Base-by-base conservation (phyloP, 1,284 basidiomycete species). In the Cryptococcus sp. region DNA sequence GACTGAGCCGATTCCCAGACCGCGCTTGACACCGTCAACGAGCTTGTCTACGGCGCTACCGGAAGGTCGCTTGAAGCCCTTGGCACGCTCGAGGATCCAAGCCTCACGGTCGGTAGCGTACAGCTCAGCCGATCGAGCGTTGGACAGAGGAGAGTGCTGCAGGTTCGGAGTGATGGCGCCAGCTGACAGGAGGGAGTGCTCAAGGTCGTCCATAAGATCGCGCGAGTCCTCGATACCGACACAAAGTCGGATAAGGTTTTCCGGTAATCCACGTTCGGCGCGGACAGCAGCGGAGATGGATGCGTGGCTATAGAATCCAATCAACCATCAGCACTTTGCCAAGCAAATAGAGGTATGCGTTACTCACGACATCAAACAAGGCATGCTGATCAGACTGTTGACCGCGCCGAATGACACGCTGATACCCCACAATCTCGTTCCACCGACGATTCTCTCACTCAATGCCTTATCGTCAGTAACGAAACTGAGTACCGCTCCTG, bases 341-440 rank as follows among this genome's bases (percentile, higher is more conserved):
- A 8, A 31, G 22, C 25, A 20, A 27, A 40, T 16, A 27, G 40
- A 49, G 35, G 16, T 27, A 19, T 54, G 51, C 57, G 42, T 69
- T 8, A 86, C 92, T 80, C 79, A 95, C 93, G 93, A 96, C 96
- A 99, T 99, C 68, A 94, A 87, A 78, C 96, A 99, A 47, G 96
- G 96, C 96, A 99, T 99, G 69, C 91, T 94, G 80, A 99, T 99
- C 75, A 99, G 80, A 73, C 90, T 93, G 82, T 99, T 99, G 68
- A 99, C 94, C 67, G 92, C 94, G 35, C 96, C 96, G 76, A 99
- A 99, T 70, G 91, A 93, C 69, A 99, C 96, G 64, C 89, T 93
- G 73, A 99, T 97, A 38, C 95, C 93, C 94, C 95, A 99, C 35
- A 99, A 81, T 50, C 92, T 84, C 10, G 95, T 91, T 1, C 88